Percentiles rank a stretch among this genome's conserved stretches.
Conservation (phyloP, 2,329 filamentous ascomycete species). For the Aspergillus ustus region DNA sequence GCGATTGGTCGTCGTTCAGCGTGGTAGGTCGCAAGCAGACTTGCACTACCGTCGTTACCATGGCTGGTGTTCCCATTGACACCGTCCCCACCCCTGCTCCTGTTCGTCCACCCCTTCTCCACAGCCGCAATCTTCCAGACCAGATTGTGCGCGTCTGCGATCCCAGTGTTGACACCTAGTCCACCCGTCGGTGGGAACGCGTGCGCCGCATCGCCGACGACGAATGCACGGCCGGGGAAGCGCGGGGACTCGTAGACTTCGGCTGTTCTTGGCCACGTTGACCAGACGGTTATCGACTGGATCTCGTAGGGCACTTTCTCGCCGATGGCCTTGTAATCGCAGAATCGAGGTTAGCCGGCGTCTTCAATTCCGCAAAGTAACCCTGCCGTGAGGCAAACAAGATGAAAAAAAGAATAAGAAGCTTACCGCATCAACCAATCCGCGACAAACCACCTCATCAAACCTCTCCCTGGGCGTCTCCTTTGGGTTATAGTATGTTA, state of each 20-base stretch:
- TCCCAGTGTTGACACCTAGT: constrained; percentile 63
- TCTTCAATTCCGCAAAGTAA: background rate
- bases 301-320: background rate
- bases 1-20: constrained; percentile 58
- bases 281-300: background rate
- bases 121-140: constrained; percentile 62
- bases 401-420: no score
- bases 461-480: background rate
- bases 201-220: constrained; percentile 59
- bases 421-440: background rate
- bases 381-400: no score
- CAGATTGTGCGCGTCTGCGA: constrained; percentile 62
- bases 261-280: background rate
- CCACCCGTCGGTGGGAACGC: constrained; percentile 63
- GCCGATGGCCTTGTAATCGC: background rate
- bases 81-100: no score
- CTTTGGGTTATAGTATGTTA: background rate
- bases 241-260: background rate
- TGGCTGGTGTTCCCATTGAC: background rate
- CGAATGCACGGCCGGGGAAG: background rate
- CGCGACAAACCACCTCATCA: background rate
- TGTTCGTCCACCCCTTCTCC: constrained; percentile 19
- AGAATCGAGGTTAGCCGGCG: no score
- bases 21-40: constrained; percentile 52
- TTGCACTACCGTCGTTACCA: background rate